Evolutionary conservation across 257 asterid species (phyloP), one percentile per base, ranked within the genome.

Genomic region (Thymus mandschuricus): DNA sequence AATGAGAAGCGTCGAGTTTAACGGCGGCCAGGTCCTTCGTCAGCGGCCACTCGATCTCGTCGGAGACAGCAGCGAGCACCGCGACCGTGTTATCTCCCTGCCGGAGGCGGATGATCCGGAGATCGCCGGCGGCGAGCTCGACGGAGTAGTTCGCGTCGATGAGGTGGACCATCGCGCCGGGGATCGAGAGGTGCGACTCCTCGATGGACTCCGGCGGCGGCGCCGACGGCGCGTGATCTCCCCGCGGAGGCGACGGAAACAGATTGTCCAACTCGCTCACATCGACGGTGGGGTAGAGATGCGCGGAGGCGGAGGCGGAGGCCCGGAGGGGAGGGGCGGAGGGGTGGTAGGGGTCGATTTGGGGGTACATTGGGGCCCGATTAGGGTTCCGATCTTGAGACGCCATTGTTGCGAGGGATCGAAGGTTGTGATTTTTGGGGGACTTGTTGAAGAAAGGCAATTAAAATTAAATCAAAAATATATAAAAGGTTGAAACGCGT

Each of bases 51-150:
- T 91, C 96, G 4, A 85, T 81, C 7, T 86, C 96, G 5, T 87
- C 86, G 2, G 86, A 74, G 44, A 94, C 88, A 28, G 96, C 66
- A 31, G 96, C 96, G 30, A 93, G 61, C 10, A 83, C 85, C 8
- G 96, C 96, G 46, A 93, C 78, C 40, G 89, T 83, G 70, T 75
- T 81, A 1, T 77, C 81, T 0, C 88, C 91, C 64, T 94, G 92
- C 5, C 72, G 78, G 50, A 94, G 86, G 70, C 91, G 74, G 68
- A 76, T 58, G 81, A 91, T 82, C 31, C 51, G 68, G 34, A 94
- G 87, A 76, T 92, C 95, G 1, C 99, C 99, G 54, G 81, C 51
- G 60, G 99, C 96, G 57, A 95, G 98, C 95, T 95, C 98, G 75
- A 95, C 91, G 74, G 96, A 90, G 88, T 84, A 88, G 30, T 87